Conservation (phyloP, 2,329 filamentous ascomycete species). For the Fusarium tuaranense region DNA sequence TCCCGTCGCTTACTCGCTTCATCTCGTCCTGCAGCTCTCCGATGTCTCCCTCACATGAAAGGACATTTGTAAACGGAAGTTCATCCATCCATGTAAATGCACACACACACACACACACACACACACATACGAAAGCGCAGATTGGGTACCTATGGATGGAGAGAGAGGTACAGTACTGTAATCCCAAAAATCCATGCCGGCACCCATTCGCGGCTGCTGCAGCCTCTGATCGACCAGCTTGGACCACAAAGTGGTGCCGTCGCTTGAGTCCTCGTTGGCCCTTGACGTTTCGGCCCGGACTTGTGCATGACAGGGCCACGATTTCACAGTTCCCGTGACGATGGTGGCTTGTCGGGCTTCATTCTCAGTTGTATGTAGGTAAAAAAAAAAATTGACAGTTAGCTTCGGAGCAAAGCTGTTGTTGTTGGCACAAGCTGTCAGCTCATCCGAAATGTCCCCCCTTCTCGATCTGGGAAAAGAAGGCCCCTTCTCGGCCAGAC, state of each 20-base stretch:
- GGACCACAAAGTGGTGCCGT: conserved; percentile 1
- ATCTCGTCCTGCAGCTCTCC: neutral
- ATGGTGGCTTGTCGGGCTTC: conserved; percentile 5
- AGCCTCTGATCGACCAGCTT: conserved; percentile 2
- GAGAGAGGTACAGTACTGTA: neutral
- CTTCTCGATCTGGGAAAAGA: neutral
- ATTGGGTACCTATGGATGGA: neutral
- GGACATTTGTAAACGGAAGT: neutral
- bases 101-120: neutral
- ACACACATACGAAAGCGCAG: neutral
- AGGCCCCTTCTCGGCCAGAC: conserved; percentile 18
- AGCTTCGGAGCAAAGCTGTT: neutral
- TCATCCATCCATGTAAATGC: neutral
- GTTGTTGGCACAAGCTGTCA: neutral
- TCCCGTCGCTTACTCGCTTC: conserved; percentile 20
- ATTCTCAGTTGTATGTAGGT: neutral
- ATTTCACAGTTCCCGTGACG: conserved; percentile 38
- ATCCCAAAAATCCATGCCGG: neutral
- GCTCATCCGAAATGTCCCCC: neutral
- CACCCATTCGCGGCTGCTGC: conserved; percentile 1
- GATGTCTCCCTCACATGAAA: conserved; percentile 4
- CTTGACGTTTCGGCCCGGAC: conserved; percentile 45
- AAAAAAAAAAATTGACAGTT: neutral
- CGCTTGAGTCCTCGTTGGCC: conserved; percentile 7
- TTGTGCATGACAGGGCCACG: conserved; percentile 40